Base-by-base conservation (phyloP, 2,329 filamentous ascomycete genomes). In the Diaporthe aspalathi region DNA sequence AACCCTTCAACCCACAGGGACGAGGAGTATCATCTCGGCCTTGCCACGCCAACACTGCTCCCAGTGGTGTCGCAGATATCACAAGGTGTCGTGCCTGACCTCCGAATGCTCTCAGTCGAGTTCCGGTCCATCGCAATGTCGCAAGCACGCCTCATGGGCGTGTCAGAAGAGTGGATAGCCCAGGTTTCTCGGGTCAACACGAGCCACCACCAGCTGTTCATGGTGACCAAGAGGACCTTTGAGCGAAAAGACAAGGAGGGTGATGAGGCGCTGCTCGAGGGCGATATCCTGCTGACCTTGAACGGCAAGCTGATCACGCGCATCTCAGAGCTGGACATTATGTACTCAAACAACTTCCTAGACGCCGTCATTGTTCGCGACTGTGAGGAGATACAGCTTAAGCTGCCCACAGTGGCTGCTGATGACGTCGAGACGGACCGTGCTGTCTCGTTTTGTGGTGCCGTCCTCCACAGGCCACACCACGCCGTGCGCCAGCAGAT, bases 401-500 rank as follows among this genome's bases (percentile, higher is more conserved):
- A 91, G 77, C 89, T 98, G 22, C 91, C 92, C 0, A 99, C 96
- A 0, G 94, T 97, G 0, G 89, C 93, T 0, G 97, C 95, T 0
- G 91, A 95, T 76, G 93, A 97, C 77, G 88, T 98, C 57, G 96
- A 99, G 84, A 99, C 96, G 0, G 91, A 96, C 77, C 92, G 94
- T 70, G 94, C 95, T 0, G 91, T 99, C 72, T 93, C 94, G 45
- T 99, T 99, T 85, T 99, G 96, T 79, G 96, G 96, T 74, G 96
- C 96, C 40, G 91, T 98, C 20, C 85, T 99, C 54, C 96, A 99
- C 80, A 91, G 93, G 29, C 96, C 96, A 11, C 96, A 99, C 81
- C 95, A 98, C 79, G 96, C 96, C 63, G 97, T 99, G 12, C 90
- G 96, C 27, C 96, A 99, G 82, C 96, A 99, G 81, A 99, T 99